phyloP scores from a whole-genome alignment of 768 basidiomycete species.

The Tylopilus plumbeoviolaceoides region DNA sequence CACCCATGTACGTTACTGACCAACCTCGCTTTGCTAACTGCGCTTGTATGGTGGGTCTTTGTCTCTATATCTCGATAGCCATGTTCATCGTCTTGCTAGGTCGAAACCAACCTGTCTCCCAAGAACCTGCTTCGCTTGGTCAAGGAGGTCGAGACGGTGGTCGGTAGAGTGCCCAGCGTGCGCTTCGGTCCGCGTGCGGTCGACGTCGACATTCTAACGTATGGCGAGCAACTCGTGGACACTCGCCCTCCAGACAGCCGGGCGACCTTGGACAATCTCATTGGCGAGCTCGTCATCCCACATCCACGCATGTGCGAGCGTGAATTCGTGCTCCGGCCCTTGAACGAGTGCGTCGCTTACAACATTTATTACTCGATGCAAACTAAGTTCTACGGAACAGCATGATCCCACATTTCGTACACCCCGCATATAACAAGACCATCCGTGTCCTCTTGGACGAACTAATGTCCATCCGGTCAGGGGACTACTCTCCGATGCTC shows the following conservation, averaged over 20 bases:
- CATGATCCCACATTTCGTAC: slow-evolving; percentile 71
- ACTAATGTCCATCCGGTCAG: slow-evolving; percentile 31
- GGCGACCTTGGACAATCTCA: slow-evolving; percentile 53
- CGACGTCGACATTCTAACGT: slow-evolving; percentile 85
- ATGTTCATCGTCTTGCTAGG: slow-evolving; percentile 30
- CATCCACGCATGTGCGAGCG: slow-evolving; percentile 79
- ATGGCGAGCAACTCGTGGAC: slow-evolving; percentile 58
- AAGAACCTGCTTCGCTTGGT: slow-evolving; percentile 52
- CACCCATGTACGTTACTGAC: slow-evolving; percentile 93
- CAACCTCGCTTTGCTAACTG: slow-evolving; percentile 89
- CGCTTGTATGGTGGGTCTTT: slow-evolving; percentile 72
- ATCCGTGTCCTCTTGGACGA: slow-evolving; percentile 45
- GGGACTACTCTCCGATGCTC: slow-evolving; percentile 47
- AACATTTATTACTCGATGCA: neutral
- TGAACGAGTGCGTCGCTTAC: slow-evolving; percentile 63
- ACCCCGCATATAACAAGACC: slow-evolving; percentile 53
- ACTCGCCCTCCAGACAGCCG: slow-evolving; percentile 43
- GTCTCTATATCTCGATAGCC: neutral
- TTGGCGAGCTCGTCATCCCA: slow-evolving; percentile 75
- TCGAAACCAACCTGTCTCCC: slow-evolving; percentile 71
- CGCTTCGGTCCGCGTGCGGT: slow-evolving; percentile 86
- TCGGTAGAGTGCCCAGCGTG: slow-evolving; percentile 77
- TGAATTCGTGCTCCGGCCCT: slow-evolving; percentile 87
- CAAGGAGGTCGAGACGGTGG: slow-evolving; percentile 66
- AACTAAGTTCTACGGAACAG: slow-evolving; percentile 36